Evolutionary conservation across 306 rosid genomes (phyloP), one percentile per base, ranked within the genome.

Genomic region (Elaeagnus macrophylla): DNA sequence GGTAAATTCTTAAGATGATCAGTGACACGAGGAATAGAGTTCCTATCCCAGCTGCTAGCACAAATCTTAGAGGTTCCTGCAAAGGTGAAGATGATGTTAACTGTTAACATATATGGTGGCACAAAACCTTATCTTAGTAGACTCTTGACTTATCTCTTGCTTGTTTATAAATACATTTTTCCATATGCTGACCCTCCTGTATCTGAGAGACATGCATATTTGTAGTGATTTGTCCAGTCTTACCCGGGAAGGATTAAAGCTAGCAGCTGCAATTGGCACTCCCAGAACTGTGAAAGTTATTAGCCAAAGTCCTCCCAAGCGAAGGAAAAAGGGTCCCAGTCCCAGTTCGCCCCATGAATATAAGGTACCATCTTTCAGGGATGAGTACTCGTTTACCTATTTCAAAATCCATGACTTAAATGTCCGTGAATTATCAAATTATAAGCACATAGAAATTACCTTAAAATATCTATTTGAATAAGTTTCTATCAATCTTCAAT

Each of bases 311-410:
- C 97, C 89, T 76, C 96, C 97, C 53, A 91, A 83, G 65, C 97
- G 96, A 70, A 82, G 80, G 64, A 91, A 78, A 61, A 91, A 82
- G 15, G 94, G 78, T 20, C 79, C 89, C 1, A 85, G 81, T 70
- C 93, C 93, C 72, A 91, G 85, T 65, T 91, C 93, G 6, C 91
- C 97, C 97, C 97, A 86, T 3, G 96, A 86, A 70, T 86, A 91
- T 57, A 91, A 52, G 53, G 72, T 12, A 62, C 81, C 83, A 18
- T 82, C 59, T 79, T 91, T 84, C 62, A 91, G 67, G 61, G 97
- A 82, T 9, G 97, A 82, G 77, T 91, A 91, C 83, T 91, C 97
- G 46, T 91, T 91, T 75, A 91, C 95, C 97, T 91, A 18, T 75
- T 62, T 50, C 53, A 63, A 57, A 63, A 12, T 44, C 12, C 15